These are phyloP conservation scores for Lignosus rhinocerotis DNA, from an alignment of 1,284 basidiomycete species.

Conservation along the genomic window DNA sequence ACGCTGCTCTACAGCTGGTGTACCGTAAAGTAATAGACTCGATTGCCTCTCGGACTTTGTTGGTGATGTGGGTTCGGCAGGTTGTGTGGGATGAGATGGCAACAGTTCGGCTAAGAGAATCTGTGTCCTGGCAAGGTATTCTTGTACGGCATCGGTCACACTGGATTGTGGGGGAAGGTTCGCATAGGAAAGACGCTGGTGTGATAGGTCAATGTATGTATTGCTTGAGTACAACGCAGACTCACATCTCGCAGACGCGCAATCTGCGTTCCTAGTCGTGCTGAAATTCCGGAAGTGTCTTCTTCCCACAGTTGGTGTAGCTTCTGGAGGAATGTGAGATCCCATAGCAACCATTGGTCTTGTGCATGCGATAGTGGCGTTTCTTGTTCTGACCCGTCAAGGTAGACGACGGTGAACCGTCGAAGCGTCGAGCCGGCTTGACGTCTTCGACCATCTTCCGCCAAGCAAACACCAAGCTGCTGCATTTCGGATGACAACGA, in stretches of 20 bases:
- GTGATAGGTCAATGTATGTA: background rate
- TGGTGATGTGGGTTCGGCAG: constrained; percentile 1
- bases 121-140: constrained; percentile 33
- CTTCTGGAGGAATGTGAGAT: constrained; percentile 50
- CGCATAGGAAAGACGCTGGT: constrained; percentile 6
- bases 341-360: constrained; percentile 32
- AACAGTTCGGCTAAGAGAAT: constrained; percentile 38
- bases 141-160: constrained; percentile 16
- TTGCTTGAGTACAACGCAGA: background rate
- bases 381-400: constrained; percentile 30
- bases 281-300: background rate
- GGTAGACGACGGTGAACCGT: constrained; percentile 40
- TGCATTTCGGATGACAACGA: constrained; percentile 55
- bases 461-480: constrained; percentile 47
- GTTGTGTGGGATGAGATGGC: constrained; percentile 28
- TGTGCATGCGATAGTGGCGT: constrained; percentile 4
- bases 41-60: constrained; percentile 25
- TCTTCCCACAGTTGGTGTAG: constrained; percentile 14
- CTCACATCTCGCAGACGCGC: constrained; percentile 7
- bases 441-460: constrained; percentile 35
- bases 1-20: constrained; percentile 35
- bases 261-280: constrained; percentile 11
- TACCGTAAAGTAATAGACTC: constrained; percentile 30
- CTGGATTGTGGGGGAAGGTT: constrained; percentile 7
- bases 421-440: constrained; percentile 43